Evolutionary conservation across 2,329 filamentous ascomycete species (phyloP), one percentile per base, ranked within the genome.

Genomic region (Fusarium sp.): DNA sequence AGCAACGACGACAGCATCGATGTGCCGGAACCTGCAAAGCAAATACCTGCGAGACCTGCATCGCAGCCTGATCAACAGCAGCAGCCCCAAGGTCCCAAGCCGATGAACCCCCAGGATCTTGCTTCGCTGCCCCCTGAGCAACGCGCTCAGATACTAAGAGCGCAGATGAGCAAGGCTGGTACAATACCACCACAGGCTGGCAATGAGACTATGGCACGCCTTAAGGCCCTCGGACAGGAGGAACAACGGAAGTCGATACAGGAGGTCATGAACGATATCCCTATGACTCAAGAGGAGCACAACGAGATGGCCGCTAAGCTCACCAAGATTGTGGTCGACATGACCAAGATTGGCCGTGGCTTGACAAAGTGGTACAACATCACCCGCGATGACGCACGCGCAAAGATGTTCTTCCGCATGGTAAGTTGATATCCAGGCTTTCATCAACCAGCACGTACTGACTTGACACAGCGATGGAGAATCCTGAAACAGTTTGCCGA

Each of bases 401-500:
- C 85, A 7, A 83, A 79, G 68, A 80, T 82, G 78, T 88, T 87
- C 67, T 87, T 88, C 78, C 82, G 82, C 71, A 81, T 80, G 66
- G 86, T 88, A 79, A 81, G 85, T 82, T 13, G 21, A 32, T 13
- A 41, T 37, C 16, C 16, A 21, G 21, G 25, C 23, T 13, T 41
- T 11, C 7, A 20, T 30, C 12, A 60, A 53, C 34, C 37, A 20
- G 32, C 43, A 27, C 37, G 4, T 50, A 66, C 80, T 85, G 76
- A 85, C 74, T 41, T 61, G 5, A 34, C 42, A 11, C 72, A 90
- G 87, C 85, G 87, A 63, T 77, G 82, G 28, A 86, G 85, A 13
- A 79, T 90, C 32, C 71, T 82, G 1, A 82, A 81, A 46, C 88
- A 90, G 71, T 90, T 88, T 64, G 73, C 76, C 7, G 84, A 88